Evolutionary conservation across 2,329 filamentous ascomycete genomes (phyloP), one percentile per base, ranked within the genome.

Genomic region (Xylaria arbuscula): DNA sequence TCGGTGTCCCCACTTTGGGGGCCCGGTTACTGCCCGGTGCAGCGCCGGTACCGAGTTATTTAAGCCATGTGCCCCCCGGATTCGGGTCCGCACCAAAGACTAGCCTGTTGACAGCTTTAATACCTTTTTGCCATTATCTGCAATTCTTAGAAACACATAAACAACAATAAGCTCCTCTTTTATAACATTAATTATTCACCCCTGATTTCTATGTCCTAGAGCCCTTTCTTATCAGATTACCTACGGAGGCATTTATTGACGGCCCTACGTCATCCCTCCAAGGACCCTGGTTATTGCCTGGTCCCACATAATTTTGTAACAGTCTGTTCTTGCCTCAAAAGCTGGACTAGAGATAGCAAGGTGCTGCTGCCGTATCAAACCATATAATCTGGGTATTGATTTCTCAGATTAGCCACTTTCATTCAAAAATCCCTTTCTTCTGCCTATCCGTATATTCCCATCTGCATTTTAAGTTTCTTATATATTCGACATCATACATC

Each of bases 31-130:
- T 34, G 17, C 28, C 62, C 61, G 61, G 66, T 38, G 1, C 36
- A 57, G 42, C 13, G 51, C 61, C 66, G 61, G 54, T n/a, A 36
- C 66, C 61, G 66, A 50, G 50, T 50, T 9, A 40, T 53, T 59
- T 56, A 51, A n/a, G 45, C 19, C n/a, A 38, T 54, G 38, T 40
- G 36, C 47, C 28, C 45, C 64, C 45, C 59, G 64, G 53, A 51
- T 54, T 62, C 64, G 64, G 59, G 38, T 19, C 64, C 59, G 64
- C 57, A 15, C 15, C 32, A 34, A 36, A 11, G 32, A 36, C 17
- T 36, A 36, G 51, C 51, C 28, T 28, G 13, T 15, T 8, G 2
- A 32, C 10, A 6, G 24, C 42, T 36, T 54, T 54, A 3, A 3
- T 24, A 7, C 19, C 19, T 40, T 19, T n/a, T 54, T 54, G 3